Evolutionary conservation across 139 green algal genomes (phyloP).

Genomic region (Tetraselmis striata): DNA sequence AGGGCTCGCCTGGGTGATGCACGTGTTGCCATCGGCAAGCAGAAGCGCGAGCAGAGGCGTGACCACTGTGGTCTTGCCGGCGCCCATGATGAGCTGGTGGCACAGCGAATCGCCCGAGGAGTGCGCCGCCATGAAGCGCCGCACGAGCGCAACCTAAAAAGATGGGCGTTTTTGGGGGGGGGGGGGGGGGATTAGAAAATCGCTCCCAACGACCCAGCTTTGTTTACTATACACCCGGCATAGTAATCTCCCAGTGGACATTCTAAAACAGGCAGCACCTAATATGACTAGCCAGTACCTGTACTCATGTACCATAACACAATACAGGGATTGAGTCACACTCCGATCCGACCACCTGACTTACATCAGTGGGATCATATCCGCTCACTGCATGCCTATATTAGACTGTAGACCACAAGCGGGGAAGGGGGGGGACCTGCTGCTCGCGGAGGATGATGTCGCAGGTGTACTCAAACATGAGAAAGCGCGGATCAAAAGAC

Average conservation of each 20-base stretch:
- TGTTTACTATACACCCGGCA: too few species aligned
- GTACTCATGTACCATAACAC: too few species aligned
- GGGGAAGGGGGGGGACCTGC: slow-evolving; percentile 9
- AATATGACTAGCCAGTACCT: too few species aligned
- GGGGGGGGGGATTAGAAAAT: too few species aligned
- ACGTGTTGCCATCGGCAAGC: slow-evolving; percentile 10
- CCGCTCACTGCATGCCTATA: too few species aligned
- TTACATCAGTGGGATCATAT: too few species aligned
- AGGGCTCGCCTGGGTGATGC: slow-evolving; percentile 5
- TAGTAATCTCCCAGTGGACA: too few species aligned
- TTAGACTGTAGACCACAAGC: background rate
- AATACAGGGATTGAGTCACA: too few species aligned
- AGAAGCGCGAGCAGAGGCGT: slow-evolving; percentile 22
- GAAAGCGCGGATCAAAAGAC: slow-evolving; percentile 25
- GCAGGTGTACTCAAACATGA: slow-evolving; percentile 26
- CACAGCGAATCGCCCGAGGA: slow-evolving; percentile 10
- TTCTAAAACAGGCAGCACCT: too few species aligned
- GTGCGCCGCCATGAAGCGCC: slow-evolving; percentile 9
- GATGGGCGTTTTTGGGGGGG: too few species aligned
- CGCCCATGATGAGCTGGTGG: slow-evolving; percentile 33
- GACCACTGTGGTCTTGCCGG: slow-evolving; percentile 32
- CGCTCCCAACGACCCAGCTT: too few species aligned
- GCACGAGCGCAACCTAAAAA: slow-evolving; percentile 13
- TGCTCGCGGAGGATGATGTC: slow-evolving; percentile 19
- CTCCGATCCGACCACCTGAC: too few species aligned